Evolutionary conservation across 352 stramenopile species (phyloP).

Genomic region (Phytophthora rubi): DNA sequence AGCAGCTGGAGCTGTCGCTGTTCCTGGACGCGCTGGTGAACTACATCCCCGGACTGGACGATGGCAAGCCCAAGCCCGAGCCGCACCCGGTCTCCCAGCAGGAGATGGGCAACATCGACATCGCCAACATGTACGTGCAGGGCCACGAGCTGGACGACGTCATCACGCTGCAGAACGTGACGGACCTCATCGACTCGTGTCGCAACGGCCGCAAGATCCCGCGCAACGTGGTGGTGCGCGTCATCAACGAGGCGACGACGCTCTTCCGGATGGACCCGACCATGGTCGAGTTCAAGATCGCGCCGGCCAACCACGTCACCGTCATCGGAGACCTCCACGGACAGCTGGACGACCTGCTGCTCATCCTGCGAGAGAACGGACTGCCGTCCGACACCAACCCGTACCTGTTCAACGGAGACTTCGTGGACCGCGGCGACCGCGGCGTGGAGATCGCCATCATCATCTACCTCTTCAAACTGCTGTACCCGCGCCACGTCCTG

Average conservation of each 20-base stretch:
- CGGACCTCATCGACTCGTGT: slow-evolving; percentile 81
- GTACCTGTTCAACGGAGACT: slow-evolving; percentile 90
- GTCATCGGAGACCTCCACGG: slow-evolving; percentile 87
- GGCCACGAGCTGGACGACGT: slow-evolving; percentile 58
- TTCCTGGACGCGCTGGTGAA: slow-evolving; percentile 80
- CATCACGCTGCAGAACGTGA: slow-evolving; percentile 73
- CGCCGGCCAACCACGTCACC: slow-evolving; percentile 77
- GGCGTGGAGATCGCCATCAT: slow-evolving; percentile 83
- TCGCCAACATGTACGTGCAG: slow-evolving; percentile 85
- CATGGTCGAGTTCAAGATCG: slow-evolving; percentile 71
- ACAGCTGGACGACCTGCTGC: slow-evolving; percentile 83
- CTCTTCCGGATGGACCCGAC: slow-evolving; percentile 67
- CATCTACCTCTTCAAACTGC: slow-evolving; percentile 83
- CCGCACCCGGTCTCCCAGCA: slow-evolving; percentile 51
- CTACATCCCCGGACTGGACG: slow-evolving; percentile 80
- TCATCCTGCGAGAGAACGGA: slow-evolving; percentile 88
- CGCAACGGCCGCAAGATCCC: slow-evolving; percentile 82
- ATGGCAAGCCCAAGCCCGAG: slow-evolving; percentile 32
- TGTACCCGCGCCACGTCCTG: slow-evolving; percentile 76
- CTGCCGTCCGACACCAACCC: slow-evolving; percentile 74
- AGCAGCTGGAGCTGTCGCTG: slow-evolving; percentile 75
- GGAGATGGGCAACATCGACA: slow-evolving; percentile 78
- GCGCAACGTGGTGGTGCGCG: slow-evolving; percentile 74
- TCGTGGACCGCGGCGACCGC: slow-evolving; percentile 83
- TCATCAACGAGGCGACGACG: slow-evolving; percentile 62